Conservation (phyloP, 2,329 filamentous ascomycete species). For the Phyllosticta capitalensis region DNA sequence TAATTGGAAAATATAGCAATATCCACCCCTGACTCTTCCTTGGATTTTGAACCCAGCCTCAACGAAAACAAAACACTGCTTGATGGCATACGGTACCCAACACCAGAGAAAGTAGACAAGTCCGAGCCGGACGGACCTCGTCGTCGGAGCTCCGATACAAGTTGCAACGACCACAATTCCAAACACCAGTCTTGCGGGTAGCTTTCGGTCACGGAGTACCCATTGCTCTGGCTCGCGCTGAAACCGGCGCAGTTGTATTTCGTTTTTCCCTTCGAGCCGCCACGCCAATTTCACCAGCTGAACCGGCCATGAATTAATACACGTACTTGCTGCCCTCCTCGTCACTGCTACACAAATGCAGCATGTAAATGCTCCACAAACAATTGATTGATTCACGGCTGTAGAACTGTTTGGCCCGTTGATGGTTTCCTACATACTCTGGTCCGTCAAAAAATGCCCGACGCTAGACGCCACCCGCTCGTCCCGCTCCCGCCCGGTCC, state of each 20-base stretch:
- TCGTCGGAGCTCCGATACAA: neutral
- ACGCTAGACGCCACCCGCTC: neutral
- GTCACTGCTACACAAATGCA: neutral
- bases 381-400: neutral
- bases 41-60: neutral
- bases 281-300: neutral
- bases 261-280: neutral
- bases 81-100: neutral
- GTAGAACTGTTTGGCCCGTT: neutral
- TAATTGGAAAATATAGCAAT: too few relatives aligned
- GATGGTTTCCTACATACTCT: neutral
- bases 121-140: neutral
- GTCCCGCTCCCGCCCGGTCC: neutral
- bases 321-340: neutral
- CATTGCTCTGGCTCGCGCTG: neutral
- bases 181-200: neutral
- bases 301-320: neutral
- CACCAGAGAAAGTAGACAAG: neutral
- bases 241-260: neutral
- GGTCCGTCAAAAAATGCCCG: neutral
- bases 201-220: neutral
- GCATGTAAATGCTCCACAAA: neutral
- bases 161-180: neutral
- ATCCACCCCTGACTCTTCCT: too few relatives aligned
- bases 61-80: neutral